phyloP scores from a whole-genome alignment of 2,329 filamentous ascomycete species.

The Penicillium thymicola region DNA sequence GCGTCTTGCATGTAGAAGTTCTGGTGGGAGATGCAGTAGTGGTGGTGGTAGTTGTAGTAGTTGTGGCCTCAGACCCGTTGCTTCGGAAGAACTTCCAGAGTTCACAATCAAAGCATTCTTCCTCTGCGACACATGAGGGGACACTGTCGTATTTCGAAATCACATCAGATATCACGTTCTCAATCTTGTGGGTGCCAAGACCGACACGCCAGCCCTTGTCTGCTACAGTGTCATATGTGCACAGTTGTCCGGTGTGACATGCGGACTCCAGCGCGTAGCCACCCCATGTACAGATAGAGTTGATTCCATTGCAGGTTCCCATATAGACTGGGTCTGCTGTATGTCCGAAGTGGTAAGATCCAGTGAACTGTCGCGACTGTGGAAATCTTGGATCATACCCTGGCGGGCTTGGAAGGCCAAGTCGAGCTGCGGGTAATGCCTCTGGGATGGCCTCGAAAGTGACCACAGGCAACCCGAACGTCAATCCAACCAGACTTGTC shows the following conservation, averaged over 20 bases:
- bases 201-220: slow-evolving; percentile 92
- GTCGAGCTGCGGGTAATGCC: slow-evolving; percentile 75
- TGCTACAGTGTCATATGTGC: slow-evolving; percentile 85
- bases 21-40: slow-evolving; percentile 62
- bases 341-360: slow-evolving; percentile 86
- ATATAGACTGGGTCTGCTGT: slow-evolving; percentile 95
- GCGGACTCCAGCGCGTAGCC: slow-evolving; percentile 90
- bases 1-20: slow-evolving; percentile 50
- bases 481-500: slow-evolving; percentile 81
- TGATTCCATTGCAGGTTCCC: slow-evolving; percentile 86
- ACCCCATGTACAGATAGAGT: slow-evolving; percentile 82
- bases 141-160: slow-evolving; percentile 78
- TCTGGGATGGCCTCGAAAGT: slow-evolving; percentile 94
- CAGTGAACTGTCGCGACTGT: slow-evolving; percentile 69
- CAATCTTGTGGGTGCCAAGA: slow-evolving; percentile 87
- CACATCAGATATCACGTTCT: slow-evolving; percentile 81
- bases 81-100: slow-evolving; percentile 95
- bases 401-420: slow-evolving; percentile 83
- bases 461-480: slow-evolving; percentile 84
- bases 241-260: slow-evolving; percentile 87
- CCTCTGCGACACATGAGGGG: slow-evolving; percentile 71
- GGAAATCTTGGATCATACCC: slow-evolving; percentile 68
- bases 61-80: slow-evolving; percentile 76
- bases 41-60: slow-evolving; percentile 56
- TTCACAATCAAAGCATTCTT: slow-evolving; percentile 81